Conservation (phyloP, 106 monocot genomes). For the Allium fistulosum region DNA sequence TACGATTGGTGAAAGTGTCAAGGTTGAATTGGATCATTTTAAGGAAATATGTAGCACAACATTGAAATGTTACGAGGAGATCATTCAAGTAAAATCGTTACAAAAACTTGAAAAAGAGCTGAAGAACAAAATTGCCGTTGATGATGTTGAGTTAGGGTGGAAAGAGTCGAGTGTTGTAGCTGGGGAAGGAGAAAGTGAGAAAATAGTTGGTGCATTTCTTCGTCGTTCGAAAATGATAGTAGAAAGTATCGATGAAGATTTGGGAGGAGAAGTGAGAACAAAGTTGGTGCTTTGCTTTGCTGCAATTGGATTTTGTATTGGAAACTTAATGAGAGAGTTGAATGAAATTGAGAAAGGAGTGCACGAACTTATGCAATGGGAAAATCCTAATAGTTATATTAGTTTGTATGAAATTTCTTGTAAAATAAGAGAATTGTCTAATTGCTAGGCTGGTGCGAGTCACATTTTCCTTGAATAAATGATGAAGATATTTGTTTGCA, state of each 20-base stretch:
- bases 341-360: constrained; percentile 30
- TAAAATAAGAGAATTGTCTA: constrained; percentile 4
- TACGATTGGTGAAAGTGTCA: constrained; percentile 9
- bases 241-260: constrained; percentile 8
- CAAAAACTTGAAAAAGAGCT: neutral
- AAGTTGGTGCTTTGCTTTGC: constrained; percentile 13
- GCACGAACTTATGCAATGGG: constrained; percentile 30
- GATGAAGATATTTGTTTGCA: no score
- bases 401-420: constrained; percentile 28
- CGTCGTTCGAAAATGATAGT: constrained; percentile 3
- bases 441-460: neutral
- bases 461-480: no score
- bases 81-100: constrained; percentile 7
- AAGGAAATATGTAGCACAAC: constrained; percentile 14
- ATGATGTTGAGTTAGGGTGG: constrained; percentile 27
- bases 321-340: constrained; percentile 24
- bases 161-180: neutral
- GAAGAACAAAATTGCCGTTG: neutral
- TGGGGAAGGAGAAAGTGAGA: constrained; percentile 12
- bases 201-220: constrained; percentile 15
- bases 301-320: constrained; percentile 28
- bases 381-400: constrained; percentile 21
- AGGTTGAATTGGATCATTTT: constrained; percentile 23
- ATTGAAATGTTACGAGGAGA: constrained; percentile 17
- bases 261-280: neutral